Percentiles rank a stretch among this genome's conserved stretches.
phyloP scores from a whole-genome alignment of 1,284 basidiomycete genomes.

The Puccinia horiana region DNA sequence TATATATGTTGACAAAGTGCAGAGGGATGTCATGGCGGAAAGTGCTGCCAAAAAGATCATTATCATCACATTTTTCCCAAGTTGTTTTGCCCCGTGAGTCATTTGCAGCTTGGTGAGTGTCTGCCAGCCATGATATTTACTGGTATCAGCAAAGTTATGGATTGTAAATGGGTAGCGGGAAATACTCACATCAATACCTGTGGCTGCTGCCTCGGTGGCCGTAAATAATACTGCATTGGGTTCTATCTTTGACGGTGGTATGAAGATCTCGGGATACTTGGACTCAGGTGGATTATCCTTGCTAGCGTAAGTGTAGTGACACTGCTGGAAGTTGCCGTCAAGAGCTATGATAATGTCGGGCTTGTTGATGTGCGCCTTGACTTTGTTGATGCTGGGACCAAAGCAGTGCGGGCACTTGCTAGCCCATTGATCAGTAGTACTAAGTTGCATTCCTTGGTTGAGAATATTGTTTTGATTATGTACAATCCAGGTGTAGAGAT shows the following conservation, averaged over 20 bases:
- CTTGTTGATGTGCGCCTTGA: too few species aligned
- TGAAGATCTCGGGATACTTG: not conserved
- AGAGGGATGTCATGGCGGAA: constrained; percentile 1
- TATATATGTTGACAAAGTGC: not conserved
- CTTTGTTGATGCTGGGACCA: too few species aligned
- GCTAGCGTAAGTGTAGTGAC: too few species aligned
- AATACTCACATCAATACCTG: too few species aligned
- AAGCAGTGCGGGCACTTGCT: not conserved
- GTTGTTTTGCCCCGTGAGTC: not conserved
- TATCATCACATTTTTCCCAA: too few species aligned
- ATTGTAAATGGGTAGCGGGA: not conserved
- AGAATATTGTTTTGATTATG: not conserved
- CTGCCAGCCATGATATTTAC: not conserved
- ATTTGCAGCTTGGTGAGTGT: constrained; percentile 13
- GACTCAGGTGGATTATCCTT: not conserved
- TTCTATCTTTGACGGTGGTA: not conserved
- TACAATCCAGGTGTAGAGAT: not conserved
- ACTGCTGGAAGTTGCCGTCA: too few species aligned
- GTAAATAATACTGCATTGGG: too few species aligned
- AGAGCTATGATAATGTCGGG: too few species aligned
- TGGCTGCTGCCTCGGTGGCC: too few species aligned
- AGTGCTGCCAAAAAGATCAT: too few species aligned
- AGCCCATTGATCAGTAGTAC: not conserved
- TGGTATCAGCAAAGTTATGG: not conserved
- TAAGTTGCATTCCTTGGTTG: not conserved